phyloP scores from a whole-genome alignment of 306 rosid genomes.

The Rosa multiflora region DNA sequence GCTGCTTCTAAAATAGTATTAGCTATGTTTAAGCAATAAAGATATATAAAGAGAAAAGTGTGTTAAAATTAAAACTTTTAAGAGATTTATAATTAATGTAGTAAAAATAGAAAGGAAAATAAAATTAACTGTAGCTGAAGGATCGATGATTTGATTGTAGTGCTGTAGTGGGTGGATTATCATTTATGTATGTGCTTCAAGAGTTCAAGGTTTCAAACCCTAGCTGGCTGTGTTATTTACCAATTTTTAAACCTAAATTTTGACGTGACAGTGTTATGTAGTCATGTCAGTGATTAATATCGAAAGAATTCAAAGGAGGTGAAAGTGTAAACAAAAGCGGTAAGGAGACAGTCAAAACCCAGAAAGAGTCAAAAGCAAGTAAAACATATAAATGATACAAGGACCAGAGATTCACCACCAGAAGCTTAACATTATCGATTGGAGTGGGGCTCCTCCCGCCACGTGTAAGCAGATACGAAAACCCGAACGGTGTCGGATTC shows the following conservation, averaged over 20 bases:
- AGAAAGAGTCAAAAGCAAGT: conserved; percentile 1
- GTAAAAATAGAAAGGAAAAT: too few species aligned
- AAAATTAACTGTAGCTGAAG: too few species aligned
- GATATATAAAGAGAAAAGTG: too few species aligned
- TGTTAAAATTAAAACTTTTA: too few species aligned
- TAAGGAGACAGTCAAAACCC: neutral
- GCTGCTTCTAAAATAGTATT: too few species aligned
- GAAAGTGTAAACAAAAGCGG: neutral
- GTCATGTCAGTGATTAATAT: neutral
- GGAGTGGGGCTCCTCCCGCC: neutral
- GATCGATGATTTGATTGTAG: too few species aligned
- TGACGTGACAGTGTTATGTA: neutral
- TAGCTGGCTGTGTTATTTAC: neutral
- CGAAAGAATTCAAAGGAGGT: neutral
- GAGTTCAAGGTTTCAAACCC: neutral
- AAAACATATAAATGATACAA: neutral
- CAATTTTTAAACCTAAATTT: neutral
- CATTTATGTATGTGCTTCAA: neutral
- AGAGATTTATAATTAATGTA: too few species aligned
- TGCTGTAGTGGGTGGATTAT: too few species aligned
- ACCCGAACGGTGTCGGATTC: conserved; percentile 1
- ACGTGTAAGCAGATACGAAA: neutral
- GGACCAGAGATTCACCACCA: neutral
- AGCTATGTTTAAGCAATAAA: too few species aligned
- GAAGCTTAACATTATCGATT: neutral